Conservation (phyloP, 768 basidiomycete genomes). For the Cystobasidium ongulense region DNA sequence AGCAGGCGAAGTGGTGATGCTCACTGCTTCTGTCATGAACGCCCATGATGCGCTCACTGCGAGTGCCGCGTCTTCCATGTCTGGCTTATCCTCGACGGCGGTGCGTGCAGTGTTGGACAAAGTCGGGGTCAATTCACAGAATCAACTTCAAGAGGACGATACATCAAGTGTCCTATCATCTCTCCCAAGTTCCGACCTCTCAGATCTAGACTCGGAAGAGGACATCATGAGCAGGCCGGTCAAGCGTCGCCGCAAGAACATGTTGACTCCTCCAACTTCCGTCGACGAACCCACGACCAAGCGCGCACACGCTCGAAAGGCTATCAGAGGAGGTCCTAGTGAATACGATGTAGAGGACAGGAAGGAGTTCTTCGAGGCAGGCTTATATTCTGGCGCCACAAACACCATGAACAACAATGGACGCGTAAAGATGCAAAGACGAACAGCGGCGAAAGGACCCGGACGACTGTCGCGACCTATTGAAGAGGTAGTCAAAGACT, state of each 20-base stretch:
- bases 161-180: conserved; percentile 18
- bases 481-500: neutral
- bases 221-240: neutral
- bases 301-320: neutral
- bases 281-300: conserved; percentile 8
- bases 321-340: neutral
- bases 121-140: neutral
- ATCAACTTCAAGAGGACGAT: neutral
- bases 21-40: neutral
- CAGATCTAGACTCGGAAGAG: neutral
- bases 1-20: neutral
- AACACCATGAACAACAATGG: neutral
- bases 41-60: neutral
- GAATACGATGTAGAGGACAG: conserved; percentile 16
- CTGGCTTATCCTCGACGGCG: neutral
- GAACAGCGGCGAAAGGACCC: neutral
- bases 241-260: conserved; percentile 13
- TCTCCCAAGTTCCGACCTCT: neutral
- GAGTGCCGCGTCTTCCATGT: neutral
- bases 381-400: conserved; percentile 5
- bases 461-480: neutral
- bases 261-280: conserved; percentile 9
- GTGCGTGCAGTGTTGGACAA: neutral
- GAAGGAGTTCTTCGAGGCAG: conserved; percentile 1
- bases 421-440: conserved; percentile 3